Base-by-base conservation (phyloP, 495 filamentous ascomycete genomes). In the Aspergillus avenaceus region DNA sequence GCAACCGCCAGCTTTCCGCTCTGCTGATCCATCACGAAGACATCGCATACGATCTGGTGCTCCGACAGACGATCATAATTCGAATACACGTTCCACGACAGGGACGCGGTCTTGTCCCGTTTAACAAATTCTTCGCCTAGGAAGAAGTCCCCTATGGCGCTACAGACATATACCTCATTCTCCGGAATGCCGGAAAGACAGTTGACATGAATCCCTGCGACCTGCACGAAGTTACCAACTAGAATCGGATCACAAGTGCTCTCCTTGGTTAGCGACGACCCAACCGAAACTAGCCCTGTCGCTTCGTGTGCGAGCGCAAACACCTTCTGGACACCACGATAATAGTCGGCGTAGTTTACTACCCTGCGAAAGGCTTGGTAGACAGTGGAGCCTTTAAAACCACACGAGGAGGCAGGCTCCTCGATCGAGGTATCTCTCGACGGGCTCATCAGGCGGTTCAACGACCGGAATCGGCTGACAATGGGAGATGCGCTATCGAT, bases 191-290 rank as follows among this genome's bases (percentile, higher is more conserved):
- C 45, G 0, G 28, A 52, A 0, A 70, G 46, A 40, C 62, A 64
- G 50, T 76, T 75, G 14, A 69, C 64, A 28, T 68, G 67, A 4
- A 75, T 52, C 3, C 71, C 71, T 0, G 70, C 59, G 0, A 76
- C 62, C 43, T 74, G 71, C 3, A 69, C 11, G 50, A 72, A 71
- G 40, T 66, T 74, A 40, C 74, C 72, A 3, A 70, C 24, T 1
- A 54, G n/a, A 5, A 64, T 23, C 0, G 59, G 59, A 27, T 62
- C 45, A 41, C 58, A 65, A n/a, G 32, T 14, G 3, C 21, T 14
- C n/a, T 25, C 3, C 6, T 4, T 26, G 21, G 22, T 27, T 41
- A 34, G 29, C 6, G 12, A 50, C 25, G 23, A 45, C 19, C 29
- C 6, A 18, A 66, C 47, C 9, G 42, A 37, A 5, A 72, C 61